Conservation (phyloP, 495 filamentous ascomycete genomes). For the Aspergillus cristatus region DNA sequence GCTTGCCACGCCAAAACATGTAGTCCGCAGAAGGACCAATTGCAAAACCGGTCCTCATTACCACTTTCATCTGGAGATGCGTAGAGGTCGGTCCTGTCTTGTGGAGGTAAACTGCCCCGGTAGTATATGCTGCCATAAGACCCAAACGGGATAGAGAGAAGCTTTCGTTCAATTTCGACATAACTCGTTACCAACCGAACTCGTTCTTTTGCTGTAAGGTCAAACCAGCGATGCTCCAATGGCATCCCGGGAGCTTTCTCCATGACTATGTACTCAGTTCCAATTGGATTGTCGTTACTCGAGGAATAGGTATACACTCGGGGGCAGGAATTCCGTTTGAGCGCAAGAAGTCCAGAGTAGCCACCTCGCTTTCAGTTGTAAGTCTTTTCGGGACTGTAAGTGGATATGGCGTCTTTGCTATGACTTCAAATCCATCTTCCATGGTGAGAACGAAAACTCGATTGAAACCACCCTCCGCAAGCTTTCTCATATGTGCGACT, state of each 20-base stretch:
- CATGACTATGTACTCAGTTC: slow-evolving; percentile 9
- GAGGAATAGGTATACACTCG: slow-evolving; percentile 6
- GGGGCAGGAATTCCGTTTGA: slow-evolving; percentile 21
- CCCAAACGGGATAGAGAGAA: slow-evolving; percentile 1
- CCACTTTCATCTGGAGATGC: neutral
- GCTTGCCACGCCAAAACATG: neutral
- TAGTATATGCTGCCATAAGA: slow-evolving; percentile 5
- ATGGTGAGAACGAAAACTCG: slow-evolving; percentile 18
- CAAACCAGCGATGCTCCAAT: neutral
- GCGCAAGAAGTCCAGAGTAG: slow-evolving; percentile 23
- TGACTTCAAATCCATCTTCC: slow-evolving; percentile 14
- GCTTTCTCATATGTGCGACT: slow-evolving; percentile 12
- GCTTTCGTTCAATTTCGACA: slow-evolving; percentile 4
- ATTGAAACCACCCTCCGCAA: slow-evolving; percentile 28
- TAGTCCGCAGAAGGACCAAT: neutral
- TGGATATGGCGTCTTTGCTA: slow-evolving; percentile 21
- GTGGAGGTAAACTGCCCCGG: neutral
- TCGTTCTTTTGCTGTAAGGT: neutral
- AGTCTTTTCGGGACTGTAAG: slow-evolving; percentile 17
- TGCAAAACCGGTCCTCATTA: neutral
- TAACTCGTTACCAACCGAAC: slow-evolving; percentile 2
- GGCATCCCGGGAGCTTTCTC: slow-evolving; percentile 1
- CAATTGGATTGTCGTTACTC: neutral
- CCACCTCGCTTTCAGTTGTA: slow-evolving; percentile 27
- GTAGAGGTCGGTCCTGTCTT: neutral